Base-by-base conservation (phyloP, 495 filamentous ascomycete species). In the Diplogelasinospora grovesii region DNA sequence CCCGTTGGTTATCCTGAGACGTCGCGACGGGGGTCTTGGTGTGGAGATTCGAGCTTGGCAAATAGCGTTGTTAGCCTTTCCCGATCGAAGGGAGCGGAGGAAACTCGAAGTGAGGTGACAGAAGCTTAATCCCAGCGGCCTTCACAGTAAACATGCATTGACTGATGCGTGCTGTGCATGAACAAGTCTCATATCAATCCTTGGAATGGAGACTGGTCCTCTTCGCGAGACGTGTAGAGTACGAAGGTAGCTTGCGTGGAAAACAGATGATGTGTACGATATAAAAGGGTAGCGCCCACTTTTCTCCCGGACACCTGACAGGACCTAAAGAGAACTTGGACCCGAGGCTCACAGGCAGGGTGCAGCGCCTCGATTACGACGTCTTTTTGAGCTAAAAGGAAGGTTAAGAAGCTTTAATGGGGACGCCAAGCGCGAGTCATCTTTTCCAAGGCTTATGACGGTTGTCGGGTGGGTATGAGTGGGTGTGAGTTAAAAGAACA, bases 61-160 rank as follows among this genome's bases (percentile, higher is more conserved):
- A 26, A 22, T 28, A 16, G 28, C 19, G 24, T 11, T 16, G 35
- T 54, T 39, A 45, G 46, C 32, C n/a, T 39, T 39, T 39, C 20
- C 8, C 22, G 21, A 14, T 33, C 4, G 4, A 25, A 8, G 22
- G 20, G 35, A 21, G 23, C 27, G 8, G 39, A 31, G 10, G 13
- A 26, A 9, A 34, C 14, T 25, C 27, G n/a, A 15, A 16, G 22
- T 16, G 32, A 41, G 22, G 37, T 50, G 48, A 52, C 45, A 50
- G 48, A 54, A 54, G 47, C 51, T 51, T 51, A 51, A 47, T 43
- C 36, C 36, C 27, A 45, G 29, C 31, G 42, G 29, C 22, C 41
- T 44, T 35, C 23, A 35, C 22, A 3, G 32, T 5, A 29, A 24
- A 13, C 36, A 39, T 24, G 34, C 29, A 27, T 27, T 25, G 26